Base-by-base conservation (phyloP, 73 alveolate species). In the Paraurostyla sp. region DNA sequence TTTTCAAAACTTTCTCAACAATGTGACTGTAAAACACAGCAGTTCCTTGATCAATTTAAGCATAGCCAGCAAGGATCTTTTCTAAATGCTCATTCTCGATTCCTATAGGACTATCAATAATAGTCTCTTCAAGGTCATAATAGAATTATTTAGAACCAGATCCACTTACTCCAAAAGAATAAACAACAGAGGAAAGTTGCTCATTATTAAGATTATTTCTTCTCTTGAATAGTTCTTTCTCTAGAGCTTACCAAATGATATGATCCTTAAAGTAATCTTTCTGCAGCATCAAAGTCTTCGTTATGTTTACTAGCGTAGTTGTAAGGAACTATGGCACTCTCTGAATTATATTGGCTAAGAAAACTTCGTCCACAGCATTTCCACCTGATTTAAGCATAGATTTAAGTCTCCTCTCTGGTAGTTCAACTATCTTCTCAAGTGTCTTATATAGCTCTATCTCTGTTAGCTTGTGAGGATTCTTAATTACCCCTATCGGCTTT, bases 361-460 rank as follows among this genome's bases (percentile, higher is more conserved):
- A 90, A 29, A 83, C 90, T 45, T 48, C 75, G 43, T 90, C 92
- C 0, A 69, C 76, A 27, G 91, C 69, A 16, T 36, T 11, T 35
- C 27, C 6, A 41, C 86, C 86, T 40, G 40, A 29, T 30, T 68
- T 83, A 25, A 90, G 89, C 92, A 90, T 51, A 6, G 0, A 6
- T 62, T 90, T 85, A 33, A 90, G 71, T 18, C 92, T 58, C 48
- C 71, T 83, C 58, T 90, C 95, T 25, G 95, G 95, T 32, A 90
- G 54, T 50, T 51, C 90, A 15, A 90, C 92, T 0, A 90, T 88
- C 45, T 90, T 90, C 80, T 82, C 85, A 1, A 90, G 82, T 2
- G 86, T 22, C 9, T 46, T 29, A 49, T 80, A 46, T 59, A 90
- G 22, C 54, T 90, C 95, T 23, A 65, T 71, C 69, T 90, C 95